Evolutionary conservation across 2,329 filamentous ascomycete species (phyloP).

Genomic region (Colletotrichum cuscutae): DNA sequence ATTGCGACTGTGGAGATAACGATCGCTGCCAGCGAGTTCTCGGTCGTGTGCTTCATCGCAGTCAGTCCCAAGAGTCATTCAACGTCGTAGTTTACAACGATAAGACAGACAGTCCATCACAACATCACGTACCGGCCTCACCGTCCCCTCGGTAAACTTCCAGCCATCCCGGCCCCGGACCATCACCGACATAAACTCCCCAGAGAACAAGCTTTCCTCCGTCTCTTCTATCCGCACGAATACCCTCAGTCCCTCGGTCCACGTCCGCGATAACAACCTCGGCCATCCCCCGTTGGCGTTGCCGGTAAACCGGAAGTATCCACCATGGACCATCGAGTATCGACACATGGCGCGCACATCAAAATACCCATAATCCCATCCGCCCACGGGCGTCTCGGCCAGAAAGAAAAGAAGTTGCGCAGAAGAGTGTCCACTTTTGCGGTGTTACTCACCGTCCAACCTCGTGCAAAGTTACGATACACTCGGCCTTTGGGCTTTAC

Average conservation of each 20-base stretch:
- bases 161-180: not conserved
- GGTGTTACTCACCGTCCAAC: not conserved
- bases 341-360: not conserved
- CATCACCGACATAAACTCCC: not conserved
- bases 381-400: not conserved
- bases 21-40: rapidly evolving
- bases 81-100: not conserved
- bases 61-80: not conserved
- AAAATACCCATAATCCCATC: conserved; percentile 6
- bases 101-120: not conserved
- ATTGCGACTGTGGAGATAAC: rapidly evolving
- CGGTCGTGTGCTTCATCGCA: not conserved
- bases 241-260: not conserved
- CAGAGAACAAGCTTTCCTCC: not conserved
- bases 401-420: not conserved
- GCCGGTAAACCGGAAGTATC: conserved; percentile 14
- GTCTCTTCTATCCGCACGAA: not conserved
- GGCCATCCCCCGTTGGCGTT: conserved; percentile 25
- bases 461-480: not conserved
- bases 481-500: not conserved
- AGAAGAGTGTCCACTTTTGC: not conserved
- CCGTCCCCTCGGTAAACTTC: not conserved
- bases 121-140: not conserved
- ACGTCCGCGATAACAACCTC: conserved; percentile 22
- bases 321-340: not conserved